phyloP scores from a whole-genome alignment of 2,329 filamentous ascomycete species.

The Venturia carpophila region DNA sequence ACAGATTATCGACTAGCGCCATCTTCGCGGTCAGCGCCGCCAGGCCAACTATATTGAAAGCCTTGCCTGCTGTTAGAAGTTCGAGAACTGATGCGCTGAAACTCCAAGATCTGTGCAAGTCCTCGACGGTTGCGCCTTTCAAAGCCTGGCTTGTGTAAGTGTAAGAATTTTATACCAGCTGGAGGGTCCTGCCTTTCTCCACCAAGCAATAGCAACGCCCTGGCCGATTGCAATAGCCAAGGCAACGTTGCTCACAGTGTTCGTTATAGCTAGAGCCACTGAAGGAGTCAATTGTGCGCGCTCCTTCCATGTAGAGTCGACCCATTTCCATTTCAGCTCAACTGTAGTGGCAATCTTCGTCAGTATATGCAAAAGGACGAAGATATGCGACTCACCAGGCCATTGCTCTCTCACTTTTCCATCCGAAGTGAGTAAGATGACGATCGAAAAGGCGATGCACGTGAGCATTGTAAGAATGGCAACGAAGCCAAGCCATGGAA shows the following conservation, averaged over 20 bases:
- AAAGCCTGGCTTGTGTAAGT: constrained; percentile 18
- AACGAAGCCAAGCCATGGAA: constrained; percentile 23
- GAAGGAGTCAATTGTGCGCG: constrained; percentile 21
- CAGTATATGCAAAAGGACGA: not conserved
- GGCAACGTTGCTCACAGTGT: constrained; percentile 22
- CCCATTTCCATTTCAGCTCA: not conserved
- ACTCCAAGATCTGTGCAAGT: constrained; percentile 23
- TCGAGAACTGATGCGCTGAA: constrained; percentile 23
- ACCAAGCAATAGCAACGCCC: constrained; percentile 25
- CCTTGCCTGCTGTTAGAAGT: constrained; percentile 21
- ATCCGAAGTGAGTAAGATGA: constrained; percentile 20
- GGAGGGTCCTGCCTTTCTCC: constrained; percentile 22
- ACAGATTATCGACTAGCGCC: constrained; percentile 24
- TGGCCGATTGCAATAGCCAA: constrained; percentile 24
- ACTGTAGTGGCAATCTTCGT: not conserved
- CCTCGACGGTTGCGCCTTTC: constrained; percentile 22
- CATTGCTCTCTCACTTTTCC: constrained; percentile 20
- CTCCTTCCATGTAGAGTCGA: constrained; percentile 7
- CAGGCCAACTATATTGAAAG: constrained; percentile 26
- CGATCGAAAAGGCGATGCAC: constrained; percentile 20
- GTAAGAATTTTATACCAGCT: not conserved
- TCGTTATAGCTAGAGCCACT: constrained; percentile 22
- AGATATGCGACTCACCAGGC: constrained; percentile 9
- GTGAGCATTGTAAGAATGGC: constrained; percentile 22
- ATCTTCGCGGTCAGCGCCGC: constrained; percentile 24